These are phyloP conservation scores for Misopates orontium DNA, from an alignment of 257 asterid species.

Conservation along the genomic window DNA sequence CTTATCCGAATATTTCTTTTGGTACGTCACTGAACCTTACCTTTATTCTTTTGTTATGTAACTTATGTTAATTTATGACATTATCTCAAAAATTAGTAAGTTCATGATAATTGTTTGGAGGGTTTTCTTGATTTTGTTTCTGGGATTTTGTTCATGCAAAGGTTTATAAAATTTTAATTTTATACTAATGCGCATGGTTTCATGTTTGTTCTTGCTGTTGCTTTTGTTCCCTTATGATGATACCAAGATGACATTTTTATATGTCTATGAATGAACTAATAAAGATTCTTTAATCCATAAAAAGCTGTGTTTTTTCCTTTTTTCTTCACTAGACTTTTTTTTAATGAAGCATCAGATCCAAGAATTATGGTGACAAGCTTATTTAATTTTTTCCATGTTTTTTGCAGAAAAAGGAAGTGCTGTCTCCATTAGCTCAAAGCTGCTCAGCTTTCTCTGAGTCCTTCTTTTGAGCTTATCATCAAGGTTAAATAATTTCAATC, in stretches of 20 bases:
- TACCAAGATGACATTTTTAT: constrained; percentile 28
- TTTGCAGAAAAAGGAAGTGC: constrained; percentile 46
- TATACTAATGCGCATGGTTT: constrained; percentile 20
- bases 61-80: background rate
- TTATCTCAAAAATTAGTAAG: background rate
- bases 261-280: constrained; percentile 21
- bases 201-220: constrained; percentile 29
- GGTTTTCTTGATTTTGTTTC: background rate
- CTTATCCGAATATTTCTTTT: constrained; percentile 25
- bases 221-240: constrained; percentile 36
- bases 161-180: constrained; percentile 17
- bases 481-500: background rate
- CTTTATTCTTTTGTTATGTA: constrained; percentile 13
- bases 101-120: background rate
- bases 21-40: constrained; percentile 27
- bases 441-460: constrained; percentile 33
- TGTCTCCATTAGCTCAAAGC: constrained; percentile 29
- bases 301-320: constrained; percentile 38
- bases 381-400: constrained; percentile 20
- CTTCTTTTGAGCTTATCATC: constrained; percentile 4
- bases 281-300: constrained; percentile 34
- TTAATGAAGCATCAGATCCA: constrained; percentile 50
- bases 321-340: constrained; percentile 11
- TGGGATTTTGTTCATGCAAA: constrained; percentile 23
- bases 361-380: constrained; percentile 32